Evolutionary conservation across 805 yeast species (phyloP), one percentile per base, ranked within the genome.

Genomic region (Lipomyces kockii): DNA sequence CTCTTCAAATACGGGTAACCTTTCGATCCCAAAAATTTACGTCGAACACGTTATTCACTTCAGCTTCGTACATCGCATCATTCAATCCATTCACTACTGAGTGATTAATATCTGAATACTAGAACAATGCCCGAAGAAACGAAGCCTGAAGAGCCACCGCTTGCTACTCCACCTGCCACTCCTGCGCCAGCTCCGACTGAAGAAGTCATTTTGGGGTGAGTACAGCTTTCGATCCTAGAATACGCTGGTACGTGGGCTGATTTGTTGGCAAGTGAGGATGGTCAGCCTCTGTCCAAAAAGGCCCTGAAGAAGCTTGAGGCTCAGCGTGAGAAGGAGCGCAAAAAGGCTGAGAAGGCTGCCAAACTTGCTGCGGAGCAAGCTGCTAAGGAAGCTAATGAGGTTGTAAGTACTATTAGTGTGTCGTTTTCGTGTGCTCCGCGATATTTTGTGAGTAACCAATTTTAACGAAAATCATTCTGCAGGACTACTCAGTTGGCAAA

Each of bases 281-380:
- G 97, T 55, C 87, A 85, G 80, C 97, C 97, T 34, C 82, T 92
- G 74, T 89, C 96, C 66, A 95, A 95, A 81, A 95, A 93, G 78
- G 99, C 97, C 1, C 82, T 95, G 75, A 95, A 95, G 85, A 95
- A 95, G 83, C 85, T 95, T 70, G 95, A 90, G 79, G 94, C 94
- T 77, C 97, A 91, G 80, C 87, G 85, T 77, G 98, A 93, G 81
- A 94, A 94, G 83, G 96, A 89, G 73, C 87, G 85, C 77, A 94
- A 93, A 85, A 93, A 93, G 83, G 95, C 92, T 52, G 98, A 91
- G 79, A 89, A 89, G 76, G 98, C 95, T 62, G 96, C 90, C 51
- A 91, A 91, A 80, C 81, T 90, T 66, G 97, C 94, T 53, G 85
- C 86, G 70, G 97, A 92, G 79, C 89, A 89, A 80, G 96, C 93